These are phyloP conservation scores for Didymellaceae sp. DNA, from an alignment of 2,329 filamentous ascomycete species.

Conservation along the genomic window DNA sequence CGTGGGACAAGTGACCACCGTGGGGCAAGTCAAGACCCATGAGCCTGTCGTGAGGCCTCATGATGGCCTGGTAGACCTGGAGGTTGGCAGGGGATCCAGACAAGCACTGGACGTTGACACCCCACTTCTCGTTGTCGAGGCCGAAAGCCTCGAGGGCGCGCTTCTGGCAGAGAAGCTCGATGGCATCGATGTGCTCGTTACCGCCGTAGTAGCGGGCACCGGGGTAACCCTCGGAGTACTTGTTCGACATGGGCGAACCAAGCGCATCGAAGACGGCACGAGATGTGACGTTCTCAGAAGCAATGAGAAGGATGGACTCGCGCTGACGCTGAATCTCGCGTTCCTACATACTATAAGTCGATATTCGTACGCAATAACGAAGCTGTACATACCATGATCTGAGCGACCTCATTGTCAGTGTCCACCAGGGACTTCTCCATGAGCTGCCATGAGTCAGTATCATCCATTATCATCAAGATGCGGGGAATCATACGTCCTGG, in stretches of 20 bases:
- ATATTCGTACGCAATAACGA: too few relatives aligned
- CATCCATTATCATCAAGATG: conserved; percentile 20
- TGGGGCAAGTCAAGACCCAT: conserved; percentile 97
- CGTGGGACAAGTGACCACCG: conserved; percentile 93
- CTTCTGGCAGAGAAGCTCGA: conserved; percentile 88
- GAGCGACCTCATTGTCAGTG: conserved; percentile 89
- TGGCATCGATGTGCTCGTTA: conserved; percentile 93
- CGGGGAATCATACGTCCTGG: conserved; percentile 63
- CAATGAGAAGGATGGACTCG: conserved; percentile 81
- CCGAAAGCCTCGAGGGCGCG: conserved; percentile 88
- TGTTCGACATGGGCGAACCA: conserved; percentile 73
- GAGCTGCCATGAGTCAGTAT: conserved; percentile 68
- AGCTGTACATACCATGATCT: conserved; percentile 82
- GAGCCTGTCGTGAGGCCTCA: conserved; percentile 91
- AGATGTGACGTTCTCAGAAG: conserved; percentile 51
- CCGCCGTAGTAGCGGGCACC: conserved; percentile 96
- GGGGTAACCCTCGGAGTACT: conserved; percentile 98
- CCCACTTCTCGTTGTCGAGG: conserved; percentile 85
- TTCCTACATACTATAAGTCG: conserved; percentile 63
- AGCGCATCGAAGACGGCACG: conserved; percentile 50
- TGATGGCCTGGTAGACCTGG: conserved; percentile 97
- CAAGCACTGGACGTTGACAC: conserved; percentile 89
- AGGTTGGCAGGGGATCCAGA: conserved; percentile 95
- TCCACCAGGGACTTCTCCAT: conserved; percentile 94
- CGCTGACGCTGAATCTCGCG: conserved; percentile 95